A percentile compares a stretch with the other conserved stretches of the same genome.
These are phyloP conservation scores for Ustilago sp. DNA, from an alignment of 1,284 basidiomycete species.

Conservation along the genomic window DNA sequence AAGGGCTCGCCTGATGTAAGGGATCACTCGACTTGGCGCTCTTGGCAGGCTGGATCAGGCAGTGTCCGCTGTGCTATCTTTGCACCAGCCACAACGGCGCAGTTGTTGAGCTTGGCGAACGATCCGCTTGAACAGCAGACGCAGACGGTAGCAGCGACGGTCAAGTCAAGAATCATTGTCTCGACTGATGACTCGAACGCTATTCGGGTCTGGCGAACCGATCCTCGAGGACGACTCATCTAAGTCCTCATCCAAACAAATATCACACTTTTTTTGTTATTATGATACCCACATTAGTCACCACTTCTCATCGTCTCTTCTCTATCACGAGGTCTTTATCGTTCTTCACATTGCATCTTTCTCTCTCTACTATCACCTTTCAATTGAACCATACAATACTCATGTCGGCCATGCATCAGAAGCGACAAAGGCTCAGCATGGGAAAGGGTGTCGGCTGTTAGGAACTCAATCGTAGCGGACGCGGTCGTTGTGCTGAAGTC, in stretches of 20 bases:
- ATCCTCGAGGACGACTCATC: conserved; percentile 30
- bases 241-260: neutral
- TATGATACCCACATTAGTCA: neutral
- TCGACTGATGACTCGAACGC: conserved; percentile 52
- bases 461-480: too few relatives aligned
- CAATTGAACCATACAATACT: neutral
- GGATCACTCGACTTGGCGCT: conserved; percentile 34
- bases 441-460: too few relatives aligned
- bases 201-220: conserved; percentile 53
- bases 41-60: conserved; percentile 47
- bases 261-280: neutral
- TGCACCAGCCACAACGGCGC: conserved; percentile 42
- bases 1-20: conserved; percentile 9
- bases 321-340: neutral
- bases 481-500: too few relatives aligned
- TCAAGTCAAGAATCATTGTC: conserved; percentile 46
- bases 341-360: conserved; percentile 3
- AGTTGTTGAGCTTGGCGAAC: conserved; percentile 27
- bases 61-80: conserved; percentile 56
- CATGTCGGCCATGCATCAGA: too few relatives aligned
- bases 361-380: neutral
- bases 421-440: too few relatives aligned
- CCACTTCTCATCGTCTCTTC: neutral
- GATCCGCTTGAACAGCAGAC: conserved; percentile 38
- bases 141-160: neutral